A percentile compares a stretch with the other conserved stretches of the same genome.
phyloP scores from a whole-genome alignment of 1,139 yeast species.

The Protomyces arabidopsidicola region DNA sequence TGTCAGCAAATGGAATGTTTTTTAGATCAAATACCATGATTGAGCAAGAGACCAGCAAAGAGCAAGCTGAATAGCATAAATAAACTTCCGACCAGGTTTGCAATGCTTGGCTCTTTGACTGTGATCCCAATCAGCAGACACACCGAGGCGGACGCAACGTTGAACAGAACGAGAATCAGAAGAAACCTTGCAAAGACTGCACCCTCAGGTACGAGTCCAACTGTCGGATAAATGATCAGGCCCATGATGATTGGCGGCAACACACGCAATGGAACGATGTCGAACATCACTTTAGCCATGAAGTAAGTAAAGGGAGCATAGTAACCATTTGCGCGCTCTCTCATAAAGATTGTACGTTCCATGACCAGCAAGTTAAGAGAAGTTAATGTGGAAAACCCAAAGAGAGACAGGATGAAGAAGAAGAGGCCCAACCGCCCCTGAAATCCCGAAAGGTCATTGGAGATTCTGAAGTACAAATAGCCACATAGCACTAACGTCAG shows the following conservation, averaged over 20 bases:
- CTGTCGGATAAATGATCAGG: constrained; percentile 85
- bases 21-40: constrained; percentile 43
- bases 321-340: constrained; percentile 92
- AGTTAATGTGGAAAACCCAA: constrained; percentile 89
- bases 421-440: constrained; percentile 91
- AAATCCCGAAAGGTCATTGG: constrained; percentile 89
- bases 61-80: constrained; percentile 75
- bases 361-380: constrained; percentile 75
- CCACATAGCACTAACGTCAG: constrained; percentile 59
- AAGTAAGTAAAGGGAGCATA: constrained; percentile 84
- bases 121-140: constrained; percentile 82
- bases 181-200: constrained; percentile 67
- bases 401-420: constrained; percentile 71
- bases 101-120: constrained; percentile 86
- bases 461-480: constrained; percentile 69
- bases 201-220: constrained; percentile 65
- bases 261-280: constrained; percentile 79
- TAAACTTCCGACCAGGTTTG: constrained; percentile 81
- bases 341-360: constrained; percentile 79
- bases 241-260: constrained; percentile 81
- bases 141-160: constrained; percentile 77
- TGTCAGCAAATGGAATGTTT: neutral
- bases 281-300: constrained; percentile 78
- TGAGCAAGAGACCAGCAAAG: constrained; percentile 89
- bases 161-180: constrained; percentile 68